These are phyloP conservation scores for Stropharia rugosoannulata DNA, from an alignment of 768 basidiomycete genomes.

Conservation along the genomic window DNA sequence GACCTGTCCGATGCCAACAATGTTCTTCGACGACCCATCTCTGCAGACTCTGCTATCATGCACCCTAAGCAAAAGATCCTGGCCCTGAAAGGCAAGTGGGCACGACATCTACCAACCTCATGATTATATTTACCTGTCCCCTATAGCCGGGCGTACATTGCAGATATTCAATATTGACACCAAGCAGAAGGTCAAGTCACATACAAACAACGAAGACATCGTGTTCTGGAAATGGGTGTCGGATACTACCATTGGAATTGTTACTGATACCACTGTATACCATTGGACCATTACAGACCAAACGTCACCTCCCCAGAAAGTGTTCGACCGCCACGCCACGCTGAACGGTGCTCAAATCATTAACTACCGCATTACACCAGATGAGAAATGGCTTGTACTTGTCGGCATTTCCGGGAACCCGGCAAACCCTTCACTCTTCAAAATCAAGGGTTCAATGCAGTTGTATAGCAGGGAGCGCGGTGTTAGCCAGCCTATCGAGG, in stretches of 20 bases:
- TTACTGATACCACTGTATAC: constrained; percentile 89
- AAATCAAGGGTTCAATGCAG: constrained; percentile 98
- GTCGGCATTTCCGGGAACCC: constrained; percentile 93
- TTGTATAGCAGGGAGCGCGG: constrained; percentile 90
- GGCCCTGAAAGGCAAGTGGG: constrained; percentile 80
- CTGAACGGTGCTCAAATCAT: constrained; percentile 95
- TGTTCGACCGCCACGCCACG: constrained; percentile 96
- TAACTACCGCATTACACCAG: constrained; percentile 90
- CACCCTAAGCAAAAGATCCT: constrained; percentile 96
- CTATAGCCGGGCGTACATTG: constrained; percentile 83
- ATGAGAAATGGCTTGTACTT: constrained; percentile 97
- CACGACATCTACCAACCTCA: background rate
- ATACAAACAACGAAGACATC: constrained; percentile 90
- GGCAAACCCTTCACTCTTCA: constrained; percentile 94
- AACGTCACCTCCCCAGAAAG: constrained; percentile 82
- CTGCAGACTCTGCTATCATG: constrained; percentile 99
- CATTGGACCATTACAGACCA: constrained; percentile 85
- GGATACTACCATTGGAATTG: constrained; percentile 88
- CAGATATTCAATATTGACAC: constrained; percentile 98
- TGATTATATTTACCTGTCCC: constrained; percentile 7
- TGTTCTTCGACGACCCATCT: constrained; percentile 93
- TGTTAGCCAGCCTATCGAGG: constrained; percentile 97
- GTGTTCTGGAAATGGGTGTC: constrained; percentile 99
- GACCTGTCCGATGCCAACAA: constrained; percentile 97
- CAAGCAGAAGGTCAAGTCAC: constrained; percentile 97